Base-by-base conservation (phyloP, 2,329 filamentous ascomycete species). In the Fusarium sp. region DNA sequence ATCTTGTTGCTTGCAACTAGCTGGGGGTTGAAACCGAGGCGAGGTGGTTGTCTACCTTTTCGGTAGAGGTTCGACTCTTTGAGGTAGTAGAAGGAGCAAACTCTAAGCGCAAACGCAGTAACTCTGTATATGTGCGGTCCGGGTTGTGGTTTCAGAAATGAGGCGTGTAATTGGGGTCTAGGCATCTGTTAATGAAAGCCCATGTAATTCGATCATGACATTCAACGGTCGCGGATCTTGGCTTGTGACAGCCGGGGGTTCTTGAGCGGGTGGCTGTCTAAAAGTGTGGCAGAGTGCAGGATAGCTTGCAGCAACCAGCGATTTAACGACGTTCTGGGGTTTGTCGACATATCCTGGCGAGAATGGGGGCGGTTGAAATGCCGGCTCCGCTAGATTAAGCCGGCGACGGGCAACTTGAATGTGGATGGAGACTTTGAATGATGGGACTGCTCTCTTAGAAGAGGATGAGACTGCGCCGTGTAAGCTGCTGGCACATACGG, bases 131-230 rank as follows among this genome's bases (percentile, higher is more conserved):
- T 37, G 37, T 41, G 46, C 48, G 54, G 37, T 48, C 25, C 40
- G 54, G 42, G 69, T 70, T 54, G 71, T 64, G 45, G 69, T 67
- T 72, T 71, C 51, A 67, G 63, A 60, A 60, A 47, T 32, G 59
- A 64, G 44, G 48, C 48, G 32, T 62, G 42, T 54, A 67, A 47
- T 49, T 64, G 53, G 66, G 56, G 72, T 48, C 60, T 46, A 57
- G 57, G 37, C 60, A 52, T 46, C 44, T 60, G 55, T 65, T 60
- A 57, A 62, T 61, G 48, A 55, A 59, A 49, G 48, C 58, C 51
- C 58, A 66, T 60, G 65, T 44, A 59, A 57, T 57, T 64, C 42
- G 57, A 64, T 60, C 57, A 61, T 58, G 45, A 61, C 58, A 64
- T 53, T 44, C 62, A 71, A 65, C 67, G 47, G 57, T 55, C 49